Conservation (phyloP, 202 grass and related monocot species). For the Digitaria exilis region DNA sequence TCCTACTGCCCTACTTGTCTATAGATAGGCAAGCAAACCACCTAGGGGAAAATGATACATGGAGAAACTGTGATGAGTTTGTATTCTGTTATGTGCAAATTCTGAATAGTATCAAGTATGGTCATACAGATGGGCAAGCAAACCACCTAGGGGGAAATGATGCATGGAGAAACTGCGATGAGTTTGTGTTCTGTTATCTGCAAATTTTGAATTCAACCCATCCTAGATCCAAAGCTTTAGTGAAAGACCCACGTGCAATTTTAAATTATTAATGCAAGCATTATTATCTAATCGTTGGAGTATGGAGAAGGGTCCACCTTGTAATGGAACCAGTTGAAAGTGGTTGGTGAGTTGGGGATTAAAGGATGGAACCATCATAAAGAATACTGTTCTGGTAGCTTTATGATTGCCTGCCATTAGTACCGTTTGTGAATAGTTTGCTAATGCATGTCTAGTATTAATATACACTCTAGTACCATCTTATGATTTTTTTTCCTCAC, state of each 20-base stretch:
- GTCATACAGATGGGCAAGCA: not conserved
- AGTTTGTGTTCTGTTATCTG: not conserved
- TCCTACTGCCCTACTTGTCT: not conserved
- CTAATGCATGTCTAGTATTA: not conserved
- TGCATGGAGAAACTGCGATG: not conserved
- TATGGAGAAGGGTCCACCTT: constrained; percentile 26
- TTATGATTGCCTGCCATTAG: constrained; percentile 34
- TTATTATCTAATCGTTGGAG: constrained; percentile 9
- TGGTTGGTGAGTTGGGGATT: constrained; percentile 34
- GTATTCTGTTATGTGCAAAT: not conserved
- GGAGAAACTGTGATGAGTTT: not conserved
- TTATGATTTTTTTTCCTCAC: not conserved
- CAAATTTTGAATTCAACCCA: not conserved
- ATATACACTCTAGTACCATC: not conserved
- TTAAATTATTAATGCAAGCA: constrained; percentile 28
- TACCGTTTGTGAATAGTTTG: constrained; percentile 14
- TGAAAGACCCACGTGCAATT: constrained; percentile 31
- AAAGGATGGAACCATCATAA: constrained; percentile 17
- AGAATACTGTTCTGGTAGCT: constrained; percentile 27
- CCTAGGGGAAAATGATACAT: not conserved
- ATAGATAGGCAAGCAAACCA: not conserved
- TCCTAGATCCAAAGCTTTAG: constrained; percentile 11
- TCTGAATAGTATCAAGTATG: too few relatives aligned
- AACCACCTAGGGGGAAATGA: not conserved
- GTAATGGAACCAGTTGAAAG: constrained; percentile 35